Percentiles rank a stretch among this genome's conserved stretches.
These are phyloP conservation scores for Bonnemaisonia californica DNA, from an alignment of 31 red algal species.

Conservation along the genomic window DNA sequence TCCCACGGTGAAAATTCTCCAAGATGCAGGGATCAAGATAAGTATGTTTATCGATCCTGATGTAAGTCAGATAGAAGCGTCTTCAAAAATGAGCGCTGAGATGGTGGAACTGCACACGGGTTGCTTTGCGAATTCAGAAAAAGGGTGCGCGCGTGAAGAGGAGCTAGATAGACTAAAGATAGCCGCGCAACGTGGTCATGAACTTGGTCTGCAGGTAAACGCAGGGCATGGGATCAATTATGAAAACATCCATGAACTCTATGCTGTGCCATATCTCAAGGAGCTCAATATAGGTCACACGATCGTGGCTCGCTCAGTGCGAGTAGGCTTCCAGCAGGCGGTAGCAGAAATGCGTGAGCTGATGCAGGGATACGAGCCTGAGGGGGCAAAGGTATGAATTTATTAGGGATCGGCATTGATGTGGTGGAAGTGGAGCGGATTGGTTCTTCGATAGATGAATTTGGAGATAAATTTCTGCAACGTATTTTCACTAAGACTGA, in stretches of 20 bases:
- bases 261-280: not conserved
- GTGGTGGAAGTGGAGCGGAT: conserved; percentile 20
- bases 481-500: conserved; percentile 16
- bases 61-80: not conserved
- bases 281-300: conserved; percentile 38
- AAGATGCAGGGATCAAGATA: conserved; percentile 3
- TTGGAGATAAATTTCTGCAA: conserved; percentile 18
- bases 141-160: not conserved
- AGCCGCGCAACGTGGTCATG: conserved; percentile 6
- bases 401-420: conserved; percentile 29
- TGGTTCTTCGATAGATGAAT: conserved; percentile 19
- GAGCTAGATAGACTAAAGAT: conserved; percentile 2
- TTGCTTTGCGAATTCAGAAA: not conserved
- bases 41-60: conserved; percentile 30
- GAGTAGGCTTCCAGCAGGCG: conserved; percentile 5
- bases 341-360: conserved; percentile 24
- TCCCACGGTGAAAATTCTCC: conserved; percentile 1
- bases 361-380: too few relatives aligned
- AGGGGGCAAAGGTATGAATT: too few relatives aligned
- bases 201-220: conserved; percentile 24
- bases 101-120: conserved; percentile 42
- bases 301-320: conserved; percentile 15
- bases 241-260: conserved; percentile 1
- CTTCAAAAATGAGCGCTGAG: not conserved
- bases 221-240: conserved; percentile 39